Evolutionary conservation across 148 eudicot genomes (phyloP), one percentile per base, ranked within the genome.

Genomic region (Nepenthes mirabilis): DNA sequence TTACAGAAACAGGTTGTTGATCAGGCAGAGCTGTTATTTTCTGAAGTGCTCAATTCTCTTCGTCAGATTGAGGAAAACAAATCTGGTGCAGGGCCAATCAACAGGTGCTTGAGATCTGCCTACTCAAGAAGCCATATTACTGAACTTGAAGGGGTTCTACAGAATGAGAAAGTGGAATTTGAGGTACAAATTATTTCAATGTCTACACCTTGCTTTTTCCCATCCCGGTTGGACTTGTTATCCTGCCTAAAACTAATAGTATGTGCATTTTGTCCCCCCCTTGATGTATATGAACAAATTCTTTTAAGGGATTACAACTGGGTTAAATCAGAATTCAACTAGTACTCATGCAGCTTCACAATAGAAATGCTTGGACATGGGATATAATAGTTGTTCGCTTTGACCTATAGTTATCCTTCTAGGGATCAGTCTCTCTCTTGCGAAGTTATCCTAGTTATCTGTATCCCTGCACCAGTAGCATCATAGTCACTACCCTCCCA

Each of bases 11-110:
- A 94, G 99, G 95, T 84, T 52, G 77, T 70, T 70, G 74, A 62
- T 57, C 73, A 75, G 55, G 95, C 86, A 54, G 95, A 84, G 69
- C 60, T 69, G 53, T 72, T 94, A 73, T 89, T 94, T 73, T 70
- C 90, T 66, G 97, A 94, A 65, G 82, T 86, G 62, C 79, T 75
- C 49, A 80, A 79, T 73, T 84, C 87, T 70, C 75, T 94, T 23
- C 63, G 77, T 54, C 84, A 82, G 68, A 75, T 94, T 70, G 66
- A 47, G 6, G 82, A 82, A 54, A 84, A 77, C 69, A 74, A 52
- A 74, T 61, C 62, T 60, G 80, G 80, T 50, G 64, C 69, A 43
- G 74, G 75, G 37, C 55, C 55, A 63, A 57, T 57, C 33, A 70
- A 63, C 57, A 69, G 61, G 72, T 69, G 74, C 60, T 6, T 36